These are phyloP conservation scores for Lophiostoma macrostomum DNA, from an alignment of 495 filamentous ascomycete species.

Conservation along the genomic window DNA sequence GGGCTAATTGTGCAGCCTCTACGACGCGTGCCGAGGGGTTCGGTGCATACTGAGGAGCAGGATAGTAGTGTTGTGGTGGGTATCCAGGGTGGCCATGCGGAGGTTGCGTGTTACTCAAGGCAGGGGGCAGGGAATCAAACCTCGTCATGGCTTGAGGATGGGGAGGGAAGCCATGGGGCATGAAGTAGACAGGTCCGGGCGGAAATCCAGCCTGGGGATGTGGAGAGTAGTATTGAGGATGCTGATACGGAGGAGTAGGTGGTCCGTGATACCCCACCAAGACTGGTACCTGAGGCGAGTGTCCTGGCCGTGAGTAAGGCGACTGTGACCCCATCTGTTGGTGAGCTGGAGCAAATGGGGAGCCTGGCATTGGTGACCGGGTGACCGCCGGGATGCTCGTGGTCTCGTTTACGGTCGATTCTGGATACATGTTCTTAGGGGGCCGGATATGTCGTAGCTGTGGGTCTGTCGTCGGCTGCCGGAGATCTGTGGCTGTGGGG, in stretches of 20 bases:
- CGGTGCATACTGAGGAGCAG: conserved; percentile 12
- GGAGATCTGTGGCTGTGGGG: conserved; percentile 62
- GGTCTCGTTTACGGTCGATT: conserved; percentile 89
- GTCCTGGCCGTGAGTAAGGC: conserved; percentile 28
- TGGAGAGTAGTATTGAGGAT: conserved; percentile 17
- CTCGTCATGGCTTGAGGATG: conserved; percentile 32
- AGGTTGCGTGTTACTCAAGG: background rate
- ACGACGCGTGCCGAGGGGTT: conserved; percentile 7
- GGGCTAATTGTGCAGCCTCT: conserved; percentile 7
- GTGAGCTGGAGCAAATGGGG: conserved; percentile 52
- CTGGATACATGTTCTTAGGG: conserved; percentile 90
- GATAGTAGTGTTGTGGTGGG: background rate
- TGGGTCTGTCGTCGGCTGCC: conserved; percentile 76
- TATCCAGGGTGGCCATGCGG: background rate
- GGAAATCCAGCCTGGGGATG: conserved; percentile 6
- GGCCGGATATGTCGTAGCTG: conserved; percentile 79
- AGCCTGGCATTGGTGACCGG: conserved; percentile 58
- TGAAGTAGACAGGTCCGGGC: conserved; percentile 32
- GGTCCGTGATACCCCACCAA: background rate
- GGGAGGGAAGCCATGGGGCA: conserved; percentile 16
- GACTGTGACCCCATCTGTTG: conserved; percentile 48
- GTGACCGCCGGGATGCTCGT: conserved; percentile 65
- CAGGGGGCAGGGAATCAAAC: no score
- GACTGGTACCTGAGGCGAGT: conserved; percentile 2
- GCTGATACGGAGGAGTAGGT: conserved; percentile 15